phyloP scores from a whole-genome alignment of 164 flowering plant genomes.

The Annona squamosa region DNA sequence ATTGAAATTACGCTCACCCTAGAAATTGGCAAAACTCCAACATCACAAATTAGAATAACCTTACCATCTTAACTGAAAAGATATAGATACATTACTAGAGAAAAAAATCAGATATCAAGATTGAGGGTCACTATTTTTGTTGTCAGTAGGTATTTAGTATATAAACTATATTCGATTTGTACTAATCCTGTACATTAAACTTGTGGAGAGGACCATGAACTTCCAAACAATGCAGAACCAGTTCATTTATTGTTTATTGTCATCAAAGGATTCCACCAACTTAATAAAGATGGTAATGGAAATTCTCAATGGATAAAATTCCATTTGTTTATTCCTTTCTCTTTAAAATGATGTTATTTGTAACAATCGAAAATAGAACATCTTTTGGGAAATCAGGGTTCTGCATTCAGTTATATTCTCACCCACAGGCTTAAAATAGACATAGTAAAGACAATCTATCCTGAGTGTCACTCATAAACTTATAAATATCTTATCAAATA shows the following conservation, averaged over 20 bases:
- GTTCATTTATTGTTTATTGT: background rate
- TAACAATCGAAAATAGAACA: background rate
- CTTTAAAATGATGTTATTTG: background rate
- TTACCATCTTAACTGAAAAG: background rate
- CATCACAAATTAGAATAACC: background rate
- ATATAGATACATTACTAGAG: background rate
- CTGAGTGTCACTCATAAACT: background rate
- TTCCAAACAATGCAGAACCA: background rate
- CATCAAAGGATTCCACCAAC: background rate
- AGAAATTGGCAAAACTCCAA: slow-evolving; percentile 14
- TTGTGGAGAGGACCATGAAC: background rate
- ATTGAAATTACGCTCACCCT: slow-evolving; percentile 93
- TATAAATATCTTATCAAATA: no score
- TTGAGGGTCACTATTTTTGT: no score
- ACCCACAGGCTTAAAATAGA: background rate
- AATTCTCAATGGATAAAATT: background rate
- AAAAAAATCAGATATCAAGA: background rate
- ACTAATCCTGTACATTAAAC: background rate
- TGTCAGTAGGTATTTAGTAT: no score
- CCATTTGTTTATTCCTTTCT: background rate
- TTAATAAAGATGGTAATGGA: background rate
- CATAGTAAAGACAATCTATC: background rate
- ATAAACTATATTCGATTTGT: background rate
- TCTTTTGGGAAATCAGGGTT: background rate
- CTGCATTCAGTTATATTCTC: background rate